Conservation (phyloP, 257 asterid species). For the Petunia secreta region DNA sequence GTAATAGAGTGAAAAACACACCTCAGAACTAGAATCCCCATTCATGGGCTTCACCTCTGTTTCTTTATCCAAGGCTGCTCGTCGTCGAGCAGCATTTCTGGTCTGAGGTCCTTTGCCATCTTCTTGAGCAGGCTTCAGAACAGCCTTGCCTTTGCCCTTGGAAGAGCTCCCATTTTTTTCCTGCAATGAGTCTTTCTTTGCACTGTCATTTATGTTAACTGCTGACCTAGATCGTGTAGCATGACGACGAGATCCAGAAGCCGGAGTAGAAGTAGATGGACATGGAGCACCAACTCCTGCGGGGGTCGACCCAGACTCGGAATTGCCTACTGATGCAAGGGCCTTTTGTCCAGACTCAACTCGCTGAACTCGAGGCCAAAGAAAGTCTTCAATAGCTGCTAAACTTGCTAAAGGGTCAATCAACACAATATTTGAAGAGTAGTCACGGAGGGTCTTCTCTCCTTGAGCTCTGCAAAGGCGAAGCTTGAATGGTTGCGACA, state of each 20-base stretch:
- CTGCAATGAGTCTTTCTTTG: slow-evolving; percentile 59
- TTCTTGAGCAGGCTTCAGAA: slow-evolving; percentile 71
- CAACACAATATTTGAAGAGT: slow-evolving; percentile 89
- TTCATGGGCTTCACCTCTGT: slow-evolving; percentile 67
- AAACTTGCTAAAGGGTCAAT: slow-evolving; percentile 96
- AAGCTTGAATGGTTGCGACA: slow-evolving; percentile 89
- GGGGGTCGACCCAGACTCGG: slow-evolving; percentile 61
- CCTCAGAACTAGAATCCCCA: slow-evolving; percentile 93
- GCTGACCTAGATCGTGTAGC: slow-evolving; percentile 79
- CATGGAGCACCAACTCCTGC: slow-evolving; percentile 54
- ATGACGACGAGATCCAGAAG: slow-evolving; percentile 66
- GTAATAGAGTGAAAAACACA: slow-evolving; percentile 30
- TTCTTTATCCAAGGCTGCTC: slow-evolving; percentile 84
- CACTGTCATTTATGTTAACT: slow-evolving; percentile 56
- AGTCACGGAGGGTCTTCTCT: slow-evolving; percentile 95
- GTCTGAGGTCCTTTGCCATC: slow-evolving; percentile 90
- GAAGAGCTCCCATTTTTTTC: slow-evolving; percentile 63
- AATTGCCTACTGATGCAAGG: slow-evolving; percentile 58
- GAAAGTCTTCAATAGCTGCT: slow-evolving; percentile 93
- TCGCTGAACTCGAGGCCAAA: slow-evolving; percentile 89
- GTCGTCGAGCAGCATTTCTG: slow-evolving; percentile 79
- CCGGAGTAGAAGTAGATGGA: slow-evolving; percentile 68
- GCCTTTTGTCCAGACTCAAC: slow-evolving; percentile 76
- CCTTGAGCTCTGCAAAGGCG: slow-evolving; percentile 97
- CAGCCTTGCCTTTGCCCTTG: slow-evolving; percentile 94